Conservation (phyloP, 225 moss, liverwort and hornwort genomes). For the Marchantia polymorpha region DNA sequence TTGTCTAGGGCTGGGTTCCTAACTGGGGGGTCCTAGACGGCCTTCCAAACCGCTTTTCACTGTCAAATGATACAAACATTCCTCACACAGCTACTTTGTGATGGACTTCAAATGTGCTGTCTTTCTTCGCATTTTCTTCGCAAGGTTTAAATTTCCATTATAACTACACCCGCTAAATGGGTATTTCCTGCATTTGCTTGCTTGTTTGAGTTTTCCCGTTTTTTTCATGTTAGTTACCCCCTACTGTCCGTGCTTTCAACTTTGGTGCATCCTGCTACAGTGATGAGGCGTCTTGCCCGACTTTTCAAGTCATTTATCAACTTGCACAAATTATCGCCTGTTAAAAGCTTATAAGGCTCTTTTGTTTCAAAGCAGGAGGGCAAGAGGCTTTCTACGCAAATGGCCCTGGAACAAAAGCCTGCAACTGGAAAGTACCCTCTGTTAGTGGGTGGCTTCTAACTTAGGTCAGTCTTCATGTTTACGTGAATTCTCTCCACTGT, state of each 20-base stretch:
- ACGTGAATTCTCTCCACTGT: constrained; percentile 36
- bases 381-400: constrained; percentile 44
- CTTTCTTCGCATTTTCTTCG: no score
- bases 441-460: constrained; percentile 45
- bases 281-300: constrained; percentile 12
- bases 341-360: constrained; percentile 43
- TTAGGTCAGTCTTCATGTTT: constrained; percentile 50
- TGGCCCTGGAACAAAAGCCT: constrained; percentile 34
- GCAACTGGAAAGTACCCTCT: constrained; percentile 41
- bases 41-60: no score
- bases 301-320: constrained; percentile 14
- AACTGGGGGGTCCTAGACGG: no score
- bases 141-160: no score
- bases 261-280: constrained; percentile 21
- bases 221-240: neutral
- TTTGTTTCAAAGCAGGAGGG: constrained; percentile 45
- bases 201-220: neutral
- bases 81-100: no score
- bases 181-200: neutral
- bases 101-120: no score
- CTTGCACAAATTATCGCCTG: constrained; percentile 19
- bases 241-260: neutral
- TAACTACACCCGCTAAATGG: neutral
- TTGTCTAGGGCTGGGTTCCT: no score
- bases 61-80: no score